Evolutionary conservation across 805 yeast genomes (phyloP), one percentile per base, ranked within the genome.

Genomic region (Saccharomycopsis sp.): DNA sequence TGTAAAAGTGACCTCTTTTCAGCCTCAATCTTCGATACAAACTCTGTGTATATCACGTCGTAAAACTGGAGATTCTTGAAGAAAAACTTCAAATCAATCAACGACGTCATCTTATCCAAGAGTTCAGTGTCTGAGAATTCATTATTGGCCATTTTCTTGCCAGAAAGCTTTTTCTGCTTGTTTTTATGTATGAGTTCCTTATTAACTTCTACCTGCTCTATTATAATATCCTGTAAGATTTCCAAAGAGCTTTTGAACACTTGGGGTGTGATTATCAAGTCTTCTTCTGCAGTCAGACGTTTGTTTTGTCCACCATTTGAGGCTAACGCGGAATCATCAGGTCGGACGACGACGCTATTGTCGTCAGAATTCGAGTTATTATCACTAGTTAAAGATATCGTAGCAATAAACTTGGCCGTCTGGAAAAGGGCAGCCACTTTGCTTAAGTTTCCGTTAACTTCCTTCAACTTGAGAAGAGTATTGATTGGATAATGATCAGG

Each of bases 361-460:
- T 49, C 15, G 8, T 29, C 53, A 3, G 38, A 19, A 44, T 51
- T 23, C 12, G 17, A 15, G 15, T 29, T 25, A 19, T 22, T 53
- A 2, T 56, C 58, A 15, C 35, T 38, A 12, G 47, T 47, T 20
- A 44, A 38, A 7, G 58, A 56, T 24, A 61, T 58, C 3, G 59
- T 56, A 41, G 59, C 23, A n/a, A 61, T 58, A 19, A 61, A 61
- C 51, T 56, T 58, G 7, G 62, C 58, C 15, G 63, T 61, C 41
- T 61, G 58, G 41, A 61, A 61, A n/a, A 58, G 24, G 12, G 54
- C 51, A 1, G 19, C 38, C 5, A 61, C 62, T 20, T 42, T 42
- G 7, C 19, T 17, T n/a, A 61, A 49, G 3, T 49, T 56, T 9
- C 44, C 29, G 19, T 52, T 34, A 19, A 56, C 44, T 38, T 50